Conservation (phyloP, 176 grass and related monocot species). For the Alloteropsis semialata region DNA sequence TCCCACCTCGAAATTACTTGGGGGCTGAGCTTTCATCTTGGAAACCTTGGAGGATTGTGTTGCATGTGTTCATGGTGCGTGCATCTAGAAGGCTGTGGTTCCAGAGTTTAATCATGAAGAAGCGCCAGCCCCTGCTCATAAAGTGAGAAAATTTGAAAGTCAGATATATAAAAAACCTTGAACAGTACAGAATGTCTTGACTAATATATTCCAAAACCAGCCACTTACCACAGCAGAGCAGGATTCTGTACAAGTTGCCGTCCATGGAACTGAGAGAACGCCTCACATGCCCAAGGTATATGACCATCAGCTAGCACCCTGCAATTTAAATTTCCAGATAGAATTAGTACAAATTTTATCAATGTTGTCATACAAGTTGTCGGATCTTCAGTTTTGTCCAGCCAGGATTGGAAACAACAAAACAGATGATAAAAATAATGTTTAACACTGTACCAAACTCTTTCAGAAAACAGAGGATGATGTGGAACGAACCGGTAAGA, state of each 20-base stretch:
- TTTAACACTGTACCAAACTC: not conserved
- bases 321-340: slow-evolving; percentile 32
- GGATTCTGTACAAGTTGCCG: slow-evolving; percentile 57
- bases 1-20: slow-evolving; percentile 43
- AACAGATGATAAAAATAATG: not conserved
- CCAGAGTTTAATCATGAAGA: slow-evolving; percentile 98
- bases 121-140: slow-evolving; percentile 71
- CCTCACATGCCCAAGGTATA: slow-evolving; percentile 92
- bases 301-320: slow-evolving; percentile 96
- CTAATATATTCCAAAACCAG: not conserved
- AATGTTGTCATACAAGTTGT: not conserved
- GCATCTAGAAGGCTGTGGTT: slow-evolving; percentile 92
- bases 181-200: not conserved
- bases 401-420: not conserved
- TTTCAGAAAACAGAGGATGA: not conserved
- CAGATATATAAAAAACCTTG: not conserved
- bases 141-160: not conserved
- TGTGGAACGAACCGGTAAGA: not conserved
- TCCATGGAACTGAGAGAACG: slow-evolving; percentile 79
- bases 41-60: slow-evolving; percentile 63
- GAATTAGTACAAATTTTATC: not conserved
- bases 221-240: slow-evolving; percentile 63
- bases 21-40: slow-evolving; percentile 42
- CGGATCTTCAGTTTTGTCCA: not conserved
- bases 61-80: slow-evolving; percentile 73